Base-by-base conservation (phyloP, 148 eudicot species). In the Spergularia bocconei region DNA sequence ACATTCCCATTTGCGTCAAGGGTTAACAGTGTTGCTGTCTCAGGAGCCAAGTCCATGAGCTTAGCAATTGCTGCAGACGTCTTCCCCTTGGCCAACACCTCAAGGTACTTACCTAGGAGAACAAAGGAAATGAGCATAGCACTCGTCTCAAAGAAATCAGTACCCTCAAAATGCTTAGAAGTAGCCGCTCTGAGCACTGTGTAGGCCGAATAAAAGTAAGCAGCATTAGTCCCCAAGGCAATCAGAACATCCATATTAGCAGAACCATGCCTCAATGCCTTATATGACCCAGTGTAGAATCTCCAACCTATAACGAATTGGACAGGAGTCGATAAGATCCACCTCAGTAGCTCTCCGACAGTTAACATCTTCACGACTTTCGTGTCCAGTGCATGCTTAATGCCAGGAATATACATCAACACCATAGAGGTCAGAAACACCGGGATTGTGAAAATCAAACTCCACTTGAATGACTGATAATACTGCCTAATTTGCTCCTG, bases 181-280 rank as follows among this genome's bases (percentile, higher is more conserved):
- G 87, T 86, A 19, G 99, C 93, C 19, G 99, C 92, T 85, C 92
- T 85, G 62, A 95, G 59, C 48, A 89, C 91, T 0, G 88, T 87
- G 68, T 92, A 95, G 16, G 89, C 94, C 9, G 99, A 95, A 76
- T 90, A 95, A 56, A 91, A 95, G 78, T 92, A 95, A 16, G 99
- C 99, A 54, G 99, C 91, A 75, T 95, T 95, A 69, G 99, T 95
- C 79, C 99, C 99, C 74, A 95, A 73, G 17, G 92, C 93, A 71
- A 92, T 95, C 79, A 95, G 78, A 76, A 95, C 99, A 84, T 95
- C 99, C 99, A 95, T 95, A 77, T 95, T 95, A 59, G 99, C 97
- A 12, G 96, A 92, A 60, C 97, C 93, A 74, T 84, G 90, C 47
- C 85, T 81, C 65, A 92, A 73, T 17, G 99, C 82, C 75, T 90